Evolutionary conservation across 2,329 filamentous ascomycete genomes (phyloP).

Genomic region (Mollisia scopiformis): DNA sequence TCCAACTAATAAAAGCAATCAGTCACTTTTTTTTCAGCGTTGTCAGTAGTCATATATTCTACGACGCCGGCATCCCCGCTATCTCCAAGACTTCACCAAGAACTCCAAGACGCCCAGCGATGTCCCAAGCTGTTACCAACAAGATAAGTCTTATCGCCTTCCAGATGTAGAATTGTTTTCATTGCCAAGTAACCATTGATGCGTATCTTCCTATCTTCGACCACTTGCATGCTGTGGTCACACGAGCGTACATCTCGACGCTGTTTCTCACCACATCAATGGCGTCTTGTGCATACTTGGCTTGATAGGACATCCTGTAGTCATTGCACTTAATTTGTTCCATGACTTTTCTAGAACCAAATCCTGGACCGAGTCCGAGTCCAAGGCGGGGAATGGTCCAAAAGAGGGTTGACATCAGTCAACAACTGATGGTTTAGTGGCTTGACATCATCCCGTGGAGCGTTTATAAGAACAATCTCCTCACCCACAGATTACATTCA

Average conservation of each 20-base stretch:
- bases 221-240: background rate
- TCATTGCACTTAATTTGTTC: background rate
- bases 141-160: conserved; percentile 10
- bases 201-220: background rate
- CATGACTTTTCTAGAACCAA: background rate
- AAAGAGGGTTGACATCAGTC: background rate
- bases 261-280: background rate
- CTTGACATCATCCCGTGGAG: background rate
- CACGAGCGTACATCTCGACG: background rate
- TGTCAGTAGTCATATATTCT: background rate
- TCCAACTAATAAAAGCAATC: background rate
- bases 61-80: background rate
- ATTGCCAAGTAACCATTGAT: background rate
- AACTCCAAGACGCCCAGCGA: background rate
- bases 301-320: background rate
- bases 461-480: background rate
- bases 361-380: background rate
- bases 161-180: background rate
- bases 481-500: no score
- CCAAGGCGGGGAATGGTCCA: background rate
- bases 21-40: background rate
- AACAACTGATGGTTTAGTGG: background rate
- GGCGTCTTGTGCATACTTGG: background rate
- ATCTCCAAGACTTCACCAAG: conserved; percentile 14
- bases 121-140: conserved; percentile 6